Base-by-base conservation (phyloP, 2,329 filamentous ascomycete species). In the Thielaviopsis musarum region DNA sequence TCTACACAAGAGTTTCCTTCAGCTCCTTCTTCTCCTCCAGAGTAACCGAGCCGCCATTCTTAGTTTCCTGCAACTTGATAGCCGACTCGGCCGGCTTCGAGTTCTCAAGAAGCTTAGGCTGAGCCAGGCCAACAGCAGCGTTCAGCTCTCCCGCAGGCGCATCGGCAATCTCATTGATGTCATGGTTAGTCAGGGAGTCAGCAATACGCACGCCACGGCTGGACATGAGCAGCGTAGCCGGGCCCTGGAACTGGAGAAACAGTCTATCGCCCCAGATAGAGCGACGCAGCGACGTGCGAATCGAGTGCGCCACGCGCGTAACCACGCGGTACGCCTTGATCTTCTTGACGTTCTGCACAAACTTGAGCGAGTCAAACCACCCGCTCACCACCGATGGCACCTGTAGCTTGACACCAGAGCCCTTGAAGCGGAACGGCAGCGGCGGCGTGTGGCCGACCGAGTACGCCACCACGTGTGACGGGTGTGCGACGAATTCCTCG, bases 241-340 rank as follows among this genome's bases (percentile, higher is more conserved):
- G 93, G 0, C 93, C 93, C 60, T 84, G 80, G 69, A 98, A 96
- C 67, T 88, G 87, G 34, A 98, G 75, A 71, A 97, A 97, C 26
- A 97, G 76, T 72, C 91, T 75, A 69, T 98, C 93, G 22, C 93
- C 93, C 88, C 90, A 97, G 60, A 98, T 87, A 1, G 88, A 88
- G 66, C 87, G 81, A 62, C 91, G 80, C 51, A 85, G 77, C 73
- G 85, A 84, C 0, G 90, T 95, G 62, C 89, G 82, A 21, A 94
- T 64, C 45, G 74, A 80, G 70, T 87, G 88, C 7, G 86, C 70
- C 30, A 82, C 67, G n/a, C 77, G 77, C 51, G 83, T 78, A 1
- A 89, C 64, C 9, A 79, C 74, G 67, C 84, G 87, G 82, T 90
- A 97, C 3, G 81, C 80, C 15, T 79, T 74, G 3, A 88, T 87